Evolutionary conservation across 495 filamentous ascomycete genomes (phyloP).

Genomic region (Tetracladium marchalianum): DNA sequence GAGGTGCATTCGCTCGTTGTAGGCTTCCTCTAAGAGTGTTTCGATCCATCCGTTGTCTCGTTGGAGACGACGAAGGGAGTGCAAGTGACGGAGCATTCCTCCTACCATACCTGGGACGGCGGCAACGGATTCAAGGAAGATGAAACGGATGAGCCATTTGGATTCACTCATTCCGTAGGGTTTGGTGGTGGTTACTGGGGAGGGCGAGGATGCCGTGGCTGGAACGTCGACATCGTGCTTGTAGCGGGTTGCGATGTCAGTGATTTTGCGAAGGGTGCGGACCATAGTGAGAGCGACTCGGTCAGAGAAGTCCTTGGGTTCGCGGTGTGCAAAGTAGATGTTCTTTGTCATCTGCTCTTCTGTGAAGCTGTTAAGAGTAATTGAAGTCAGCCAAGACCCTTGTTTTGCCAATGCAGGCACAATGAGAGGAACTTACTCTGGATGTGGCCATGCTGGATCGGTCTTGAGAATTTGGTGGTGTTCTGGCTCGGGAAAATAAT

Average conservation of each 20-base stretch:
- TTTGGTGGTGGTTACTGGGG: conserved; percentile 29
- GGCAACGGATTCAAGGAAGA: conserved; percentile 92
- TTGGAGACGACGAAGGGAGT: conserved; percentile 72
- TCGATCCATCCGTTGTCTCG: conserved; percentile 98
- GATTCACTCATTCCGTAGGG: conserved; percentile 57
- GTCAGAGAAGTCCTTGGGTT: conserved; percentile 58
- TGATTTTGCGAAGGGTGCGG: conserved; percentile 52
- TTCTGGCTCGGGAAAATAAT: conserved; percentile 20
- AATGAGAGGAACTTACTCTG: conserved; percentile 30
- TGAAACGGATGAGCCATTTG: conserved; percentile 73
- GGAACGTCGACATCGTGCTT: conserved; percentile 47
- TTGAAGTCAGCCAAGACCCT: neutral
- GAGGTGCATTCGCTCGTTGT: conserved; percentile 95
- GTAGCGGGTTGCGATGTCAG: conserved; percentile 65
- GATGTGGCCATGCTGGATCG: conserved; percentile 59
- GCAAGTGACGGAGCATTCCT: conserved; percentile 83
- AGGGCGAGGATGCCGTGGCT: conserved; percentile 29
- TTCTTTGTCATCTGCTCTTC: conserved; percentile 54
- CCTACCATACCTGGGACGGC: conserved; percentile 96
- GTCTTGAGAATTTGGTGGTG: conserved; percentile 30
- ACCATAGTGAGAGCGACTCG: conserved; percentile 52
- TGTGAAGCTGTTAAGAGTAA: conserved; percentile 39
- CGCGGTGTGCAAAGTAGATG: conserved; percentile 52
- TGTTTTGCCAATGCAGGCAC: neutral
- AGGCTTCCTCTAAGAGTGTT: conserved; percentile 85